Conservation (phyloP, 106 monocot genomes). For the Acorus gramineus region DNA sequence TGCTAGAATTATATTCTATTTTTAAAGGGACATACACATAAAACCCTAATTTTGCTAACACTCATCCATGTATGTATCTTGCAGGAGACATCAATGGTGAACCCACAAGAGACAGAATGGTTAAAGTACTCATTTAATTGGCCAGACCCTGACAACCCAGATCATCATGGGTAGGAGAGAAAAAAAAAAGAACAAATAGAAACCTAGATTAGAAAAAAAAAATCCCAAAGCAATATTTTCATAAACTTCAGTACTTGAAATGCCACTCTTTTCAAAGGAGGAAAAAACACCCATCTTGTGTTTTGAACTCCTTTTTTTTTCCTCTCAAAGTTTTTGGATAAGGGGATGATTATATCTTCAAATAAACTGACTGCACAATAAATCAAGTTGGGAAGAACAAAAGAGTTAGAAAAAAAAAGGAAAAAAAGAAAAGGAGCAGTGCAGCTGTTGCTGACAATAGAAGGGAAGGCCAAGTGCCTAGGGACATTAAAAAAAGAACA, state of each 20-base stretch:
- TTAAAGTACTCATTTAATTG: slow-evolving; percentile 62
- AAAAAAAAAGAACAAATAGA: slow-evolving; percentile 10
- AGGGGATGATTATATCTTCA: no score
- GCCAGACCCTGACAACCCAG: slow-evolving; percentile 68
- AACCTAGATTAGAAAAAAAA: no score
- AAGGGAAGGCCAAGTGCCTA: slow-evolving; percentile 12
- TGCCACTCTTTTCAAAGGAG: no score
- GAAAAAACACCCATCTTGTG: no score
- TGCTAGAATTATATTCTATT: no score
- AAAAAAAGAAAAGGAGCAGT: slow-evolving; percentile 17
- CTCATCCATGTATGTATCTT: background rate
- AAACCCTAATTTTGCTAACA: no score
- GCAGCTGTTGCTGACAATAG: slow-evolving; percentile 17
- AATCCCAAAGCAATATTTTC: no score
- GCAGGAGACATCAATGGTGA: slow-evolving; percentile 64
- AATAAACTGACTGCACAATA: no score
- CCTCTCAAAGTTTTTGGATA: no score
- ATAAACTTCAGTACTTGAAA: no score
- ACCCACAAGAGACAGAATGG: slow-evolving; percentile 81
- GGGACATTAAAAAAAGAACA: slow-evolving; percentile 3
- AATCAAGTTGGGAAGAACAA: slow-evolving; percentile 1
- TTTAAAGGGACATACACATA: no score
- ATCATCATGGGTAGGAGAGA: slow-evolving; percentile 62
- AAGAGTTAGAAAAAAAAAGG: slow-evolving; percentile 4
- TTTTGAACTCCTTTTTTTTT: no score